Percentiles rank a stretch among this genome's conserved stretches.
These are phyloP conservation scores for Tetraselmis chui DNA, from an alignment of 139 green algal genomes.

Conservation along the genomic window DNA sequence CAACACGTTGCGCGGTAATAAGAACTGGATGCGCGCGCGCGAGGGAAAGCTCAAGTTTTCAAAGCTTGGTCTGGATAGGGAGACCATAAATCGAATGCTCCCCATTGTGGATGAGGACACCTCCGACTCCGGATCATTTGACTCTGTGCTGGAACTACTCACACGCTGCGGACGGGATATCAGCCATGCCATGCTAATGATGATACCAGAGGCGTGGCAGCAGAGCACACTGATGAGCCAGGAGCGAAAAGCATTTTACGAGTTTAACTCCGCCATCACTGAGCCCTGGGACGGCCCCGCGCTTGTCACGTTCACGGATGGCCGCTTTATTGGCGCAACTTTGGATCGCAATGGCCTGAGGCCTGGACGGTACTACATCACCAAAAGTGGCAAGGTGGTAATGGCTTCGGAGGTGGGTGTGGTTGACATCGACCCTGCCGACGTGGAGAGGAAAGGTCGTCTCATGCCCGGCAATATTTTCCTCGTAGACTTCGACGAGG, in stretches of 20 bases:
- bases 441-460: conserved; percentile 81
- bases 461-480: conserved; percentile 97
- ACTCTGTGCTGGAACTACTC: conserved; percentile 88
- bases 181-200: conserved; percentile 92
- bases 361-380: conserved; percentile 94
- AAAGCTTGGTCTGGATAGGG: conserved; percentile 55
- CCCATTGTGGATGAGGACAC: conserved; percentile 75
- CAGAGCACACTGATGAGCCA: conserved; percentile 74
- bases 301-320: conserved; percentile 89
- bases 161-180: conserved; percentile 65
- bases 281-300: conserved; percentile 95
- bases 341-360: conserved; percentile 92
- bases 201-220: conserved; percentile 95
- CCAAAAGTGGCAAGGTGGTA: conserved; percentile 54
- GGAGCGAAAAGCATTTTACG: conserved; percentile 85
- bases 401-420: conserved; percentile 68
- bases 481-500: conserved; percentile 89
- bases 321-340: conserved; percentile 85
- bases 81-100: conserved; percentile 64
- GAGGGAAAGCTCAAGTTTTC: conserved; percentile 80
- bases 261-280: conserved; percentile 86
- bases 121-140: conserved; percentile 83
- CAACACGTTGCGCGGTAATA: conserved; percentile 76
- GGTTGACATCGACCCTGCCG: conserved; percentile 77
- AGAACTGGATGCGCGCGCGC: conserved; percentile 87